Evolutionary conservation across 1,284 basidiomycete genomes (phyloP).

Genomic region (Takashimella koratensis): DNA sequence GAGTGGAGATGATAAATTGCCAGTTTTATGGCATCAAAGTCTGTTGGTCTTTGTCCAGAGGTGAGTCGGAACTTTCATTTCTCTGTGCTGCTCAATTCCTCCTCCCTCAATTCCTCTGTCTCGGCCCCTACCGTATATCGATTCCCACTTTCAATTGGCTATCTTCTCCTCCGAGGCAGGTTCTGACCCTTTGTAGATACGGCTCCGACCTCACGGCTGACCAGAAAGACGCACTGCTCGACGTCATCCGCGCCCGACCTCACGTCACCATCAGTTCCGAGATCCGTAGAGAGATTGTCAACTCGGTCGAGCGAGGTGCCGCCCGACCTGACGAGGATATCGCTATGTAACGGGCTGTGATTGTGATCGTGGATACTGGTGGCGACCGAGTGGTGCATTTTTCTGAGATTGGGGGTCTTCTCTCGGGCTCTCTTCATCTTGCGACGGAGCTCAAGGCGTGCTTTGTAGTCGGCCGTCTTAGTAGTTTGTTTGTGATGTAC

Average conservation of each 20-base stretch:
- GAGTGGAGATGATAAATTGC: slow-evolving; percentile 60
- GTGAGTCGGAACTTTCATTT: slow-evolving; percentile 52
- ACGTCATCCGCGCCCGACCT: slow-evolving; percentile 80
- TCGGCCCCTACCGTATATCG: too few species aligned
- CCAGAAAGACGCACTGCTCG: slow-evolving; percentile 95
- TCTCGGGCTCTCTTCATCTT: too few species aligned
- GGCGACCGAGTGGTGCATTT: too few species aligned
- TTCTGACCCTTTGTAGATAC: slow-evolving; percentile 73
- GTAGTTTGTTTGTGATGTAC: too few species aligned
- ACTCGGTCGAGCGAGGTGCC: slow-evolving; percentile 53
- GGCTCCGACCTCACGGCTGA: slow-evolving; percentile 94
- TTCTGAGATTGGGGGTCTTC: too few species aligned
- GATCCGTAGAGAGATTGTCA: slow-evolving; percentile 73
- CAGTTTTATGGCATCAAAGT: slow-evolving; percentile 98
- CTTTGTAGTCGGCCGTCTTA: too few species aligned
- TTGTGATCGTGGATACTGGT: too few species aligned
- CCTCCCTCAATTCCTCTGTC: background rate
- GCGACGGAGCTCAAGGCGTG: too few species aligned
- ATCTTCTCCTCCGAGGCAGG: background rate
- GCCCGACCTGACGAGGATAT: slow-evolving; percentile 47
- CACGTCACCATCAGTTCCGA: slow-evolving; percentile 88
- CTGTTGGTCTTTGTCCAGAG: slow-evolving; percentile 91
- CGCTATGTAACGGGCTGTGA: too few species aligned
- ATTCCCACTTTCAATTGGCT: too few species aligned
- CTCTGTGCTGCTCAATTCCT: background rate